Percentiles rank a stretch among this genome's conserved stretches.
Evolutionary conservation across 2,329 filamentous ascomycete species (phyloP).

Genomic region (Aureobasidium sp.): DNA sequence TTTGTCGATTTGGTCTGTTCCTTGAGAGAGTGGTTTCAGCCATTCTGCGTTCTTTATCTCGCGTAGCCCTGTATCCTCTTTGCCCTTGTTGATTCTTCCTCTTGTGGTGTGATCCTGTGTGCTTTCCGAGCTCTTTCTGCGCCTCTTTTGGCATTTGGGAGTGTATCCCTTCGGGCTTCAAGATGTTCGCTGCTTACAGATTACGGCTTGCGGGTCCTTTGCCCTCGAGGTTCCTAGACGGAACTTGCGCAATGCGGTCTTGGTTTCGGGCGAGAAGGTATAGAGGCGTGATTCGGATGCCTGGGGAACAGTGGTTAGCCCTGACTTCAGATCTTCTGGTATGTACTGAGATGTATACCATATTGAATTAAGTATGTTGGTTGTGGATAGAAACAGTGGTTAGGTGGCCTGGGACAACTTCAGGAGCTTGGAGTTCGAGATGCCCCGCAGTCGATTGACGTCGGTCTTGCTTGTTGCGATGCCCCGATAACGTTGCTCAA

Average conservation of each 20-base stretch:
- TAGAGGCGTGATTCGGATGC: conserved; percentile 83
- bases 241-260: conserved; percentile 87
- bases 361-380: neutral
- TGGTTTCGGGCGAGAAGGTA: conserved; percentile 85
- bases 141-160: neutral
- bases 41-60: neutral
- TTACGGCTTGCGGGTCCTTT: conserved; percentile 79
- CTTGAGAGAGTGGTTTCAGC: neutral
- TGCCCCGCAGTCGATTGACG: conserved; percentile 7
- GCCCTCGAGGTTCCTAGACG: conserved; percentile 81
- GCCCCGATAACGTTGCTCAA: conserved; percentile 1
- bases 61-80: neutral
- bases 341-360: neutral
- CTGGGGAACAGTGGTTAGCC: conserved; percentile 19
- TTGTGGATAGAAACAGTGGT: neutral
- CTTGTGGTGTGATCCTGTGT: neutral
- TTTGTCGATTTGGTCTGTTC: conserved; percentile 78
- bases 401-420: neutral
- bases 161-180: neutral
- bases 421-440: neutral
- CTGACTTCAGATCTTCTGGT: no score
- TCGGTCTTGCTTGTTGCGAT: neutral
- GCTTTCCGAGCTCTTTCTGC: neutral
- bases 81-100: neutral
- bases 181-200: conserved; percentile 62